Evolutionary conservation across 2,329 filamentous ascomycete species (phyloP), one percentile per base, ranked within the genome.

Genomic region (Daldinia eschscholtzii): DNA sequence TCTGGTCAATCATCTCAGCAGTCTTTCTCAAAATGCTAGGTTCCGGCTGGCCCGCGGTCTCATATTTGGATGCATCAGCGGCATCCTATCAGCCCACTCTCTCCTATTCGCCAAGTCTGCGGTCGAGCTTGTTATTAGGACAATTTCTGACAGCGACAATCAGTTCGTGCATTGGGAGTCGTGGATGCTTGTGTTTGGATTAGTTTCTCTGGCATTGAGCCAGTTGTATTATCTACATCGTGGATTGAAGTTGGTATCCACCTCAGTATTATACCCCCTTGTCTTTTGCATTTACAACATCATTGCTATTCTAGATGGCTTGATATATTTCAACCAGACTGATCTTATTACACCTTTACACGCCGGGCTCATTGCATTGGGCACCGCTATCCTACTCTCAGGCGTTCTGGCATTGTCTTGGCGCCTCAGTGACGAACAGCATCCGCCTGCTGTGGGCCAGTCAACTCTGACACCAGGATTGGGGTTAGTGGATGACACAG

Each of bases 261-360:
- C 96, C 23, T 97, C 93, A 76, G 92, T 98, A 69, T 86, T 99
- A 73, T 99, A 99, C 80, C 96, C 96, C 4, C 91, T 98, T 74
- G 94, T 98, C 42, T 99, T 99, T 81, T 99, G 96, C 85, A 89
- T 98, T 72, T 99, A 98, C 86, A 99, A 99, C 85, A 97, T 99
- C 76, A 94, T 98, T 77, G 96, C 96, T 72, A 99, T 99, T 74
- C 85, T 98, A 73, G 96, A 99, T 81, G 96, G 96, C 35, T 86
- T 99, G 73, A 97, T 99, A 75, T 99, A 98, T 81, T 99, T 98
- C 82, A 88, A 92, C 75, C 96, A 99, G 81, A 92, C 91, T 60
- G 91, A 93, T 71, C 87, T 92, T 63, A 89, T 99, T 70, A 89
- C 91, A 15, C 85, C 89, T 0, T 81, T 96, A 2, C 91, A 93